Conservation (phyloP, 2,329 filamentous ascomycete species). For the Chaetomiaceae sp. region DNA sequence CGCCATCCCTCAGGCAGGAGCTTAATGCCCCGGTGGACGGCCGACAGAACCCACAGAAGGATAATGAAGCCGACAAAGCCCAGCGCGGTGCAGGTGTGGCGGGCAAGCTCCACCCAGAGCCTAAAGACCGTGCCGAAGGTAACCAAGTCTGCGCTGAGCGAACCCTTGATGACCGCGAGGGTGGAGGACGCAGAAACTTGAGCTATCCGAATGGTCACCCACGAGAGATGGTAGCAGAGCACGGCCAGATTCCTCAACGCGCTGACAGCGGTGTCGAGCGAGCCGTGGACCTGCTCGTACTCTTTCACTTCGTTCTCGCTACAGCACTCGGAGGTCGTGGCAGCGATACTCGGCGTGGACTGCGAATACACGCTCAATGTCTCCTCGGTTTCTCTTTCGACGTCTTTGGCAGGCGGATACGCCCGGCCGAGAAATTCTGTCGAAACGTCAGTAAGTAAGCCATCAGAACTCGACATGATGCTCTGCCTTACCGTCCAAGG, state of each 20-base stretch:
- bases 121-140: neutral
- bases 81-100: neutral
- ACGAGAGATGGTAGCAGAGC: neutral
- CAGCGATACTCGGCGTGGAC: neutral
- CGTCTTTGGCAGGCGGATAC: too few species aligned
- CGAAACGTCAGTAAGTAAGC: too few species aligned
- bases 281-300: neutral
- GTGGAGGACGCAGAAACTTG: neutral
- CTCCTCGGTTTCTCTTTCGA: too few species aligned
- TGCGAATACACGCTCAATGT: too few species aligned
- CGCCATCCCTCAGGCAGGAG: neutral
- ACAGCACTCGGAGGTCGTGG: neutral
- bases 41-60: neutral
- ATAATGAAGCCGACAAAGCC: neutral
- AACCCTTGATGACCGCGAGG: neutral
- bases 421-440: too few species aligned
- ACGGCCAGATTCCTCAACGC: neutral
- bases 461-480: too few species aligned
- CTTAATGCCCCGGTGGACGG: neutral
- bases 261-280: too few species aligned
- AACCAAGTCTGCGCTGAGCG: neutral
- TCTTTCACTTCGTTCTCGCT: neutral
- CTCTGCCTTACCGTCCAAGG: too few species aligned
- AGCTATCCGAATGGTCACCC: neutral
- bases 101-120: neutral